Conservation (phyloP, 805 yeast species). For the Ogataea corticis region DNA sequence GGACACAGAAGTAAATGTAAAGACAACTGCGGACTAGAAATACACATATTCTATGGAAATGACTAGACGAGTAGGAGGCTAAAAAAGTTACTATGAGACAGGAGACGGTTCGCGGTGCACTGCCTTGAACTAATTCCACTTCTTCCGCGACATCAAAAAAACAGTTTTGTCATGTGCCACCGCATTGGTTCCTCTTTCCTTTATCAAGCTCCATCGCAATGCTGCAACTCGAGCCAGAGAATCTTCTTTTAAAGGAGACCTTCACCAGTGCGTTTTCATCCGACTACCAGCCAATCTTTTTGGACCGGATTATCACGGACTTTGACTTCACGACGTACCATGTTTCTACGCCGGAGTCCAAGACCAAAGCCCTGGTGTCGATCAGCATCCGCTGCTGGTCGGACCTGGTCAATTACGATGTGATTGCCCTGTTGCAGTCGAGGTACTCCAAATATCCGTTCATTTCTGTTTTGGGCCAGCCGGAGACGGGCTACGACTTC, state of each 20-base stretch:
- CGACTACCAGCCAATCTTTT: slow-evolving; percentile 47
- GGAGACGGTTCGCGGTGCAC: no score
- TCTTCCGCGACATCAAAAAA: no score
- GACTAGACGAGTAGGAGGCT: no score
- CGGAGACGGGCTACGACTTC: slow-evolving; percentile 82
- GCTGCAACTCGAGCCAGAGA: slow-evolving; percentile 85
- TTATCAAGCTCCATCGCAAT: slow-evolving; percentile 36
- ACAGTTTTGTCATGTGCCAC: slow-evolving; percentile 3
- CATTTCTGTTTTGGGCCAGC: slow-evolving; percentile 36
- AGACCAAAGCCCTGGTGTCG: slow-evolving; percentile 63
- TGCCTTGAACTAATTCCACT: no score
- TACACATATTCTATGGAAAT: no score
- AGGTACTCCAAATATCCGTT: slow-evolving; percentile 49
- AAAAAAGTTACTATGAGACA: no score
- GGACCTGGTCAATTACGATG: slow-evolving; percentile 72
- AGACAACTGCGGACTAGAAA: no score
- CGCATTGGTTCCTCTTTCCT: slow-evolving; percentile 2
- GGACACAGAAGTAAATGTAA: no score
- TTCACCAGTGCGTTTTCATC: slow-evolving; percentile 66
- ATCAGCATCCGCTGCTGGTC: slow-evolving; percentile 74
- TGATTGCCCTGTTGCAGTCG: slow-evolving; percentile 49
- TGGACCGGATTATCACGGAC: slow-evolving; percentile 90
- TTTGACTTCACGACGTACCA: slow-evolving; percentile 96
- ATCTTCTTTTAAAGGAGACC: slow-evolving; percentile 78
- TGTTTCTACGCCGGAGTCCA: slow-evolving; percentile 81